phyloP scores from a whole-genome alignment of 176 grass and related monocot species.

The Metroxylon sagu region DNA sequence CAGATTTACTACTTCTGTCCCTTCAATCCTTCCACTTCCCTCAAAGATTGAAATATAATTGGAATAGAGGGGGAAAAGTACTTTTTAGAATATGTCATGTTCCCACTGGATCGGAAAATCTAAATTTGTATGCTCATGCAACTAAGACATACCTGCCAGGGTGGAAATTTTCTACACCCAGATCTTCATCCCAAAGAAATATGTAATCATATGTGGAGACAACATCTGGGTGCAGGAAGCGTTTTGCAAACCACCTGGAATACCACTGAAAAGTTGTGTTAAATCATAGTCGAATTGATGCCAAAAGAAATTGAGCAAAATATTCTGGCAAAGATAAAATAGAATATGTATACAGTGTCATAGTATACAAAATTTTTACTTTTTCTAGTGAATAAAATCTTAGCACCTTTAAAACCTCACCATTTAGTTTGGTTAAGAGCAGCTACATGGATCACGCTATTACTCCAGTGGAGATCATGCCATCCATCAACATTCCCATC shows the following conservation, averaged over 20 bases:
- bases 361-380: too few species aligned
- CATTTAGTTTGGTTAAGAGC: conserved; percentile 88
- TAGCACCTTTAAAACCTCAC: conserved; percentile 13
- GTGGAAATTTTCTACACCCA: conserved; percentile 68
- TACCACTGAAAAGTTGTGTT: neutral
- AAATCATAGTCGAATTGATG: neutral
- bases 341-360: neutral
- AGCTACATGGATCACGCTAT: conserved; percentile 78
- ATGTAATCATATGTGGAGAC: conserved; percentile 76
- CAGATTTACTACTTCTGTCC: too few species aligned
- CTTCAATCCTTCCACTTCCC: too few species aligned
- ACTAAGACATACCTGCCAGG: conserved; percentile 50
- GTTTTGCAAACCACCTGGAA: conserved; percentile 96
- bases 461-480: conserved; percentile 77
- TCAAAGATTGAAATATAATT: too few species aligned
- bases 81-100: too few species aligned
- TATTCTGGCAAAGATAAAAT: neutral
- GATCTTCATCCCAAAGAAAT: conserved; percentile 91
- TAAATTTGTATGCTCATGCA: neutral
- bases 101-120: too few species aligned
- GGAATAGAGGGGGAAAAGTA: too few species aligned
- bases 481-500: conserved; percentile 89
- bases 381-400: too few species aligned
- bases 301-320: neutral
- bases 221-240: conserved; percentile 80